A percentile compares a stretch with the other conserved stretches of the same genome.
phyloP scores from a whole-genome alignment of 305 asterid species.

The Solanum aculeatissimum region DNA sequence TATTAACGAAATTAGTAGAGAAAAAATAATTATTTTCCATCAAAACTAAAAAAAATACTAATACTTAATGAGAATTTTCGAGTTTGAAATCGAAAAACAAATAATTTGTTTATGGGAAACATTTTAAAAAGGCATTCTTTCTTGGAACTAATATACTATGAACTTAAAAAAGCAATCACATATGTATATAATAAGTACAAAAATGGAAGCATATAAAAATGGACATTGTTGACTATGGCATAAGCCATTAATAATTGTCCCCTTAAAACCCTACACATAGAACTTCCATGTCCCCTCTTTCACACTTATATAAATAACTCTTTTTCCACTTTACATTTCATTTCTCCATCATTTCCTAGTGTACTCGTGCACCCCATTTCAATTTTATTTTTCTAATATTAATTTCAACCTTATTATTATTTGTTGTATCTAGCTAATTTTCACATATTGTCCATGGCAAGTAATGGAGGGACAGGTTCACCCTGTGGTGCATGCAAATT shows the following conservation, averaged over 20 bases:
- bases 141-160: neutral
- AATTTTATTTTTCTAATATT: neutral
- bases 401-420: neutral
- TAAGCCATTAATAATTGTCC: slow-evolving; percentile 73
- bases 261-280: slow-evolving; percentile 53
- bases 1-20: neutral
- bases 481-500: slow-evolving; percentile 90
- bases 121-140: neutral
- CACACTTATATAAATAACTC: slow-evolving; percentile 12
- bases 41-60: neutral
- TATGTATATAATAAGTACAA: neutral
- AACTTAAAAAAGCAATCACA: neutral
- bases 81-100: neutral
- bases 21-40: neutral
- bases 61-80: neutral
- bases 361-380: slow-evolving; percentile 39
- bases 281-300: slow-evolving; percentile 48
- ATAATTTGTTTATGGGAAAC: neutral
- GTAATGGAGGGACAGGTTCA: slow-evolving; percentile 22
- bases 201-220: slow-evolving; percentile 3
- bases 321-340: neutral
- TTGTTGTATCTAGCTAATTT: neutral
- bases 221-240: slow-evolving; percentile 18
- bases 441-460: slow-evolving; percentile 11
- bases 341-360: slow-evolving; percentile 46